phyloP scores from a whole-genome alignment of 305 asterid genomes.

The Rubia peregrina region DNA sequence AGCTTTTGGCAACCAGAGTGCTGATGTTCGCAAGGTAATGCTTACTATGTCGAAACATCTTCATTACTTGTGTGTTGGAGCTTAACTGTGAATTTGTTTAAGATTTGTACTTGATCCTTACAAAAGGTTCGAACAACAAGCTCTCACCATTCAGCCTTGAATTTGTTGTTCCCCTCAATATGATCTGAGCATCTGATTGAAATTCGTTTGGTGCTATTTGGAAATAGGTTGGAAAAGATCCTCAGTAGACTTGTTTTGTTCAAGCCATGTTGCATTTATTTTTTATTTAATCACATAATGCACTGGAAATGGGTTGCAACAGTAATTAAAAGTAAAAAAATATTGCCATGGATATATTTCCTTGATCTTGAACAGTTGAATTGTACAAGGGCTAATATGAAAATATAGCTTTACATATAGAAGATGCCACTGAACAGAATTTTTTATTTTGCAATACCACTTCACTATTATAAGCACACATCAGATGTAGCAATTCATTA shows the following conservation, averaged over 20 bases:
- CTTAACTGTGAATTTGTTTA: not conserved
- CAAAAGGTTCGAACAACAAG: not conserved
- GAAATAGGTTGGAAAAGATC: not conserved
- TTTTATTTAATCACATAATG: not conserved
- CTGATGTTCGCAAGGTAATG: conserved; percentile 95
- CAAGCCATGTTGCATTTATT: not conserved
- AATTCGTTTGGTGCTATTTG: not conserved
- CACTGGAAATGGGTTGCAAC: not conserved
- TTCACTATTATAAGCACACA: too few species aligned
- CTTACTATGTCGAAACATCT: not conserved
- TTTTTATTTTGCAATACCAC: too few species aligned
- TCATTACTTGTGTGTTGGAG: not conserved
- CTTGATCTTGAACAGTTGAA: not conserved
- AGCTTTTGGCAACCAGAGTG: conserved; percentile 96
- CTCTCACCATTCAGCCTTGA: not conserved
- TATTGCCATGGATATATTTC: not conserved
- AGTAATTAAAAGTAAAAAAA: not conserved
- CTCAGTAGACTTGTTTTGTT: not conserved
- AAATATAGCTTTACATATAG: not conserved
- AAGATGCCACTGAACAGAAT: too few species aligned
- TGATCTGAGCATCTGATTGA: not conserved
- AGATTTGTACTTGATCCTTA: too few species aligned
- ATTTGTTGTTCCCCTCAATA: not conserved
- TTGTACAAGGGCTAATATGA: not conserved
- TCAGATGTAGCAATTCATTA: too few species aligned